Conservation (phyloP, 768 basidiomycete genomes). For the Auricularia auricula-judae region DNA sequence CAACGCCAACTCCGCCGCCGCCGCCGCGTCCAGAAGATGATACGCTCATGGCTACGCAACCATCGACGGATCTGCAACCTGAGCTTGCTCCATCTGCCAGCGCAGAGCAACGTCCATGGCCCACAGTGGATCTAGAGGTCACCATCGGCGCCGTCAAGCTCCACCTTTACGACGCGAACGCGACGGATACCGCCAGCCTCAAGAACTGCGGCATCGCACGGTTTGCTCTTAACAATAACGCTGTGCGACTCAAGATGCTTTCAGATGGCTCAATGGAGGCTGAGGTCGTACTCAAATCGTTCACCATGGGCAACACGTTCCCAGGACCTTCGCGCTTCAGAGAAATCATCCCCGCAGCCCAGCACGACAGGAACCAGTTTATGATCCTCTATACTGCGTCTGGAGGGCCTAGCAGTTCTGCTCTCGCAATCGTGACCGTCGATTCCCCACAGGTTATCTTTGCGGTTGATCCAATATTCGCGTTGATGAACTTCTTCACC, state of each 20-base stretch:
- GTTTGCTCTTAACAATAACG: constrained; percentile 73
- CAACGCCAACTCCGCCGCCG: constrained; percentile 11
- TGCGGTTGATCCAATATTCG: constrained; percentile 82
- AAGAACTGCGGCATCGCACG: constrained; percentile 74
- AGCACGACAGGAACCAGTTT: constrained; percentile 82
- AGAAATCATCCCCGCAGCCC: constrained; percentile 88
- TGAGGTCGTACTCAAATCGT: constrained; percentile 79
- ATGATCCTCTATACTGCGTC: constrained; percentile 84
- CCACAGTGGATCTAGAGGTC: constrained; percentile 63
- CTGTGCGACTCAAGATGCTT: constrained; percentile 67
- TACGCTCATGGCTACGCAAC: constrained; percentile 14
- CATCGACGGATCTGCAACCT: constrained; percentile 35
- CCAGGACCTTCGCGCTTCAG: constrained; percentile 76
- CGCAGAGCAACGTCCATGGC: constrained; percentile 34
- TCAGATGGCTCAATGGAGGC: constrained; percentile 79
- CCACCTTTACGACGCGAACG: constrained; percentile 71
- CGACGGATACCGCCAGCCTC: constrained; percentile 43
- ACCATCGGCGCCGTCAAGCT: constrained; percentile 62
- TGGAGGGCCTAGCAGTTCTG: constrained; percentile 40
- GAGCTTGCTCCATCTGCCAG: constrained; percentile 34
- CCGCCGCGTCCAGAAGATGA: constrained; percentile 4
- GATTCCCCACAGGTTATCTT: constrained; percentile 92
- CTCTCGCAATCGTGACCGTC: constrained; percentile 74
- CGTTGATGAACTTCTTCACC: constrained; percentile 76
- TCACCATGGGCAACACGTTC: constrained; percentile 83